Percentiles rank a stretch among this genome's conserved stretches.
These are phyloP conservation scores for Bocquillonia castaneifolia DNA, from an alignment of 441 rosid genomes.

Conservation along the genomic window DNA sequence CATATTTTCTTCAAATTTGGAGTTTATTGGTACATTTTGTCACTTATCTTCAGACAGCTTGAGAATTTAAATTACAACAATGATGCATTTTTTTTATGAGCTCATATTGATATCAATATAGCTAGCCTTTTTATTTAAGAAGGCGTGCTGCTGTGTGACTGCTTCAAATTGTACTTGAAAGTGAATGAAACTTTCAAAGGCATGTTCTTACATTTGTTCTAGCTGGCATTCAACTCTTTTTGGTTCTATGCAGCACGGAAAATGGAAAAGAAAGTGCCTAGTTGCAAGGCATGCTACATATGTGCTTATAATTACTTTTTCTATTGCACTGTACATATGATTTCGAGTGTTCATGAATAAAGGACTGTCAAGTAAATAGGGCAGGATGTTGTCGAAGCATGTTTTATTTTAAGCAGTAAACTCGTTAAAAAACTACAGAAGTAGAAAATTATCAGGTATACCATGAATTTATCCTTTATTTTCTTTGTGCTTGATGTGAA, in stretches of 20 bases:
- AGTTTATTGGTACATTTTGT: not conserved
- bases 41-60: conserved; percentile 3
- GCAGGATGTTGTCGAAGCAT: not conserved
- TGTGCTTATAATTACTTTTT: not conserved
- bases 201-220: not conserved
- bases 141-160: not conserved
- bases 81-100: conserved; percentile 1
- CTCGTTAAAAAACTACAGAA: not conserved
- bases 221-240: not conserved
- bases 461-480: not conserved
- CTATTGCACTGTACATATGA: not conserved
- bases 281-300: not conserved
- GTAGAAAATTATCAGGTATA: not conserved
- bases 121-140: not conserved
- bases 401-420: not conserved
- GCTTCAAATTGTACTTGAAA: not conserved
- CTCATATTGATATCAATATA: not conserved
- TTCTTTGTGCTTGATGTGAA: not conserved
- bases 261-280: not conserved
- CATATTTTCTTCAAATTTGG: not conserved
- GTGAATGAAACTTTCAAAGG: not conserved
- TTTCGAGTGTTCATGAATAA: not conserved
- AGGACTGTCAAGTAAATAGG: not conserved
- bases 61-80: not conserved
- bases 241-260: not conserved